phyloP scores from a whole-genome alignment of 148 eudicot species.

The Rhododendron molle region DNA sequence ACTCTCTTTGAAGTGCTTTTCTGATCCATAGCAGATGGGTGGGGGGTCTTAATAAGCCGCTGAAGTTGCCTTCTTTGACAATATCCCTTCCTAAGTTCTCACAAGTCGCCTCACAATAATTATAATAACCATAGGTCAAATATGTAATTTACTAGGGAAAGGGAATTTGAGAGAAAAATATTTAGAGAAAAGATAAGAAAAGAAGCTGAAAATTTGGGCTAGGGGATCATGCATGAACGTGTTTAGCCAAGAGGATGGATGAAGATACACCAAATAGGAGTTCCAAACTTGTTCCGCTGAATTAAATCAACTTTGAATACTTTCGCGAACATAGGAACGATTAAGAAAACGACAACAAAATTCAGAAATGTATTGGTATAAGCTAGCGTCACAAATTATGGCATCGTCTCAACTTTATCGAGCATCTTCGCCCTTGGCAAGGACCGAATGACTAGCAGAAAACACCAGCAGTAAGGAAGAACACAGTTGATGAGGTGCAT shows the following conservation, averaged over 20 bases:
- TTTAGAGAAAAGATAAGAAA: not conserved
- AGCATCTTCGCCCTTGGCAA: constrained; percentile 85
- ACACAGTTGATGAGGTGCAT: not conserved
- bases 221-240: not conserved
- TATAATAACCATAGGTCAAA: not conserved
- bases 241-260: not conserved
- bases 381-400: constrained; percentile 15
- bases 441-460: constrained; percentile 56
- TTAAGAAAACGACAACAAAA: not conserved
- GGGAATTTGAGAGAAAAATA: not conserved
- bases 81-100: not conserved
- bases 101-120: not conserved
- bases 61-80: constrained; percentile 1
- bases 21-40: not conserved
- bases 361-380: not conserved
- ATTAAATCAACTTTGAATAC: not conserved
- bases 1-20: not conserved
- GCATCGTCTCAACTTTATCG: constrained; percentile 81
- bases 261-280: not conserved
- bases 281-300: not conserved
- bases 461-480: constrained; percentile 49
- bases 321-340: not conserved
- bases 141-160: not conserved
- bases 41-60: not conserved
- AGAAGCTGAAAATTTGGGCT: not conserved